A percentile compares a stretch with the other conserved stretches of the same genome.
These are phyloP conservation scores for Phytophthora parvispora DNA, from an alignment of 352 stramenopile genomes.

Conservation along the genomic window DNA sequence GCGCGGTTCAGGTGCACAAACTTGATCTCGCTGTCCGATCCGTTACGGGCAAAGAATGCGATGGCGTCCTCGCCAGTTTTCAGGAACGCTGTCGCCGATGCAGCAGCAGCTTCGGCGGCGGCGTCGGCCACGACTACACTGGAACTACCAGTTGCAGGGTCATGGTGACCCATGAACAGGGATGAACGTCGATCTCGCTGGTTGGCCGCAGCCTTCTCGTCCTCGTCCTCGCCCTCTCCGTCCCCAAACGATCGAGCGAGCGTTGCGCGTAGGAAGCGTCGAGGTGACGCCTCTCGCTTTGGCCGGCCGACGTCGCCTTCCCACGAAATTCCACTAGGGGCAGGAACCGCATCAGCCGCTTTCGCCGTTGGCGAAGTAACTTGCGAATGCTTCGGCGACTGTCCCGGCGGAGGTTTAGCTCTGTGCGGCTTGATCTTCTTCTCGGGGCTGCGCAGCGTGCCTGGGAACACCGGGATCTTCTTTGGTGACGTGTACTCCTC, in stretches of 20 bases:
- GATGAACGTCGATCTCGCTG: slow-evolving; percentile 41
- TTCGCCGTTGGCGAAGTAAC: slow-evolving; percentile 11
- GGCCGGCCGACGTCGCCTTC: slow-evolving; percentile 35
- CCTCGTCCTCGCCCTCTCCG: slow-evolving; percentile 13
- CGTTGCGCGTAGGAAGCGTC: slow-evolving; percentile 73
- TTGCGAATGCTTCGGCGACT: slow-evolving; percentile 22
- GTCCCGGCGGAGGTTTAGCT: slow-evolving; percentile 16
- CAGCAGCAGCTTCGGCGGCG: slow-evolving; percentile 61
- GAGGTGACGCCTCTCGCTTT: slow-evolving; percentile 64
- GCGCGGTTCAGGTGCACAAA: slow-evolving; percentile 95
- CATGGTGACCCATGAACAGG: slow-evolving; percentile 57
- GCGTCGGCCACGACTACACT: slow-evolving; percentile 48
- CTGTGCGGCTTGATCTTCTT: slow-evolving; percentile 23
- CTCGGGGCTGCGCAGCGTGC: slow-evolving; percentile 68
- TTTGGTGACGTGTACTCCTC: slow-evolving; percentile 81
- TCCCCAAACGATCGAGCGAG: slow-evolving; percentile 43
- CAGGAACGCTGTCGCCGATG: slow-evolving; percentile 61
- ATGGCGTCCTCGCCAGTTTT: slow-evolving; percentile 93
- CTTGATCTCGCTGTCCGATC: slow-evolving; percentile 93
- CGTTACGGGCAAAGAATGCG: slow-evolving; percentile 95
- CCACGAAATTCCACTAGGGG: slow-evolving; percentile 8
- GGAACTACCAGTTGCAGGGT: slow-evolving; percentile 52
- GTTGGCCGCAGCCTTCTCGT: slow-evolving; percentile 30
- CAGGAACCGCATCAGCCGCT: slow-evolving; percentile 5
- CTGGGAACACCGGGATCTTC: slow-evolving; percentile 81